Evolutionary conservation across 805 yeast species (phyloP), one percentile per base, ranked within the genome.

Genomic region (Wickerhamiella siamensis): DNA sequence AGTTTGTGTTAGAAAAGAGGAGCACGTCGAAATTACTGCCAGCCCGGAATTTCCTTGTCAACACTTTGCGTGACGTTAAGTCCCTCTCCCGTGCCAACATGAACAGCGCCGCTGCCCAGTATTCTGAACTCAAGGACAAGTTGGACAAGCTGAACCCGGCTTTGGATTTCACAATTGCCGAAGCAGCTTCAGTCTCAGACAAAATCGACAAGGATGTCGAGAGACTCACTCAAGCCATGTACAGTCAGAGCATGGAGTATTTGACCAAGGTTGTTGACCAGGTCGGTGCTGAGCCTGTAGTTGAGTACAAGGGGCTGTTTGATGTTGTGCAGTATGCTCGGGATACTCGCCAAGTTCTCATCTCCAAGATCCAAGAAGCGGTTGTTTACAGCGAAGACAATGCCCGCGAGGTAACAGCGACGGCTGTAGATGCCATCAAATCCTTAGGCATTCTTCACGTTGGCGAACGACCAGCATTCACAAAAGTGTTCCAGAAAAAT

Each of bases 21-120:
- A 76, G 95, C 0, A 59, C 81, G 9, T 86, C 97, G 0, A 91
- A 91, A 57, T 65, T 91, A 12, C 71, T 83, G 29, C 99, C 99
- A 0, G 97, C 95, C 0, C 84, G 86, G 55, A 87, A 79, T n/a
- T 91, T 81, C 52, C 62, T 88, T 22, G 46, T 68, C 16, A 88
- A 86, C 52, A 55, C 87, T 10, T 69, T 82, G 33, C 58, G 59
- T 18, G 99, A 91, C 53, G 54, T 88, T 33, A 63, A 64, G 39
- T 60, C 63, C 1, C 64, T 91, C 17, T 70, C 93, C 0, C 61
- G 66, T 8, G 61, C 72, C n/a, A 91, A 87, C 56, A 68, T 74
- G 39, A 59, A 66, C n/a, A 62, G 72, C 12, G 71, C 76, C 48
- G 50, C 60, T 12, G 60, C 64, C 20, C 82, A 76, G 43, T 69